Evolutionary conservation across 225 moss, liverwort and hornwort genomes (phyloP).

Genomic region (Physcomitrellopsis africana): DNA sequence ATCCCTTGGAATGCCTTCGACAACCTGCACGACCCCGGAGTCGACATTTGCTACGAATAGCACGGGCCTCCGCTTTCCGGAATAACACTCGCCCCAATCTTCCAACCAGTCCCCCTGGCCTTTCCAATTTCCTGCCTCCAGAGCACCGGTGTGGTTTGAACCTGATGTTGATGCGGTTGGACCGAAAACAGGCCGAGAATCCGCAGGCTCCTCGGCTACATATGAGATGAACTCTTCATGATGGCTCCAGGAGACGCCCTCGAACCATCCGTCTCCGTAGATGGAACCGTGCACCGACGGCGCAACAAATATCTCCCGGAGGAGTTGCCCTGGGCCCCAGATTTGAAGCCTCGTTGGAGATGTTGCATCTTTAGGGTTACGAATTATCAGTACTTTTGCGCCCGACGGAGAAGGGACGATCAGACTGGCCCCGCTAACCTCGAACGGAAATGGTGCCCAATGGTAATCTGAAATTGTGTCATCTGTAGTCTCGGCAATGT

Average conservation of each 20-base stretch:
- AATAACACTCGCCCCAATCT: slow-evolving; percentile 97
- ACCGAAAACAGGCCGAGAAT: slow-evolving; percentile 76
- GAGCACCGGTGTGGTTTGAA: slow-evolving; percentile 56
- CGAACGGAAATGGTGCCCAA: slow-evolving; percentile 99
- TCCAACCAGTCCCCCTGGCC: slow-evolving; percentile 98
- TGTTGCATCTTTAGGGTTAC: slow-evolving; percentile 79
- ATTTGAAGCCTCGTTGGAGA: slow-evolving; percentile 84
- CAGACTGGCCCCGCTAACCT: slow-evolving; percentile 82
- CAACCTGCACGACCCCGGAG: slow-evolving; percentile 84
- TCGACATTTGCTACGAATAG: slow-evolving; percentile 73
- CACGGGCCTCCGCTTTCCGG: slow-evolving; percentile 86
- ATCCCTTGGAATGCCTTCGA: slow-evolving; percentile 84
- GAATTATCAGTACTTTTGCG: slow-evolving; percentile 79
- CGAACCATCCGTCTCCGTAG: slow-evolving; percentile 96
- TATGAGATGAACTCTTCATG: slow-evolving; percentile 84
- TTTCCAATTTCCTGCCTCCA: slow-evolving; percentile 85
- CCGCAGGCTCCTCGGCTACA: slow-evolving; percentile 86
- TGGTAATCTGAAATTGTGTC: slow-evolving; percentile 68
- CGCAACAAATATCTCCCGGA: slow-evolving; percentile 79
- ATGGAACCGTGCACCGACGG: slow-evolving; percentile 78
- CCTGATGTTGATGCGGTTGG: slow-evolving; percentile 56
- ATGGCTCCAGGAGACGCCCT: slow-evolving; percentile 95
- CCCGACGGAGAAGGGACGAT: slow-evolving; percentile 94
- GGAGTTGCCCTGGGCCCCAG: slow-evolving; percentile 94
- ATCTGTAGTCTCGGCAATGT: slow-evolving; percentile 68